Evolutionary conservation across 1,139 yeast species (phyloP).

Genomic region (Suhomyces taliae): DNA sequence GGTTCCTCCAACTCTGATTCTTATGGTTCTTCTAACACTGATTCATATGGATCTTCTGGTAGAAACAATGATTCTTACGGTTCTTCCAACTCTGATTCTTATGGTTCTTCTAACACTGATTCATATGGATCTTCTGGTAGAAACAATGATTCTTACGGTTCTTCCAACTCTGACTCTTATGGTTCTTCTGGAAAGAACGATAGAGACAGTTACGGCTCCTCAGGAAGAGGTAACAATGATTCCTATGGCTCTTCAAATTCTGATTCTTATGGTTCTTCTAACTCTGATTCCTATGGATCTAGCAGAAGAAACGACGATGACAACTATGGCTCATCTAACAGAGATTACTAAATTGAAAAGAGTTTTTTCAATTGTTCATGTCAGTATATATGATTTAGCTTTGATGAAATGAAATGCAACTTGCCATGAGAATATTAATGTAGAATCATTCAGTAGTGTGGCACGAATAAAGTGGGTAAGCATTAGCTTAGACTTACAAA

Average conservation of each 20-base stretch:
- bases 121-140: conserved; percentile 14
- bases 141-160: conserved; percentile 12
- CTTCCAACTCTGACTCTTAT: conserved; percentile 11
- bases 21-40: conserved; percentile 10
- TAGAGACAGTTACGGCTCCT: conserved; percentile 9
- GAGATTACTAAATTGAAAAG: conserved; percentile 2
- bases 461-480: too few species aligned
- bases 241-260: conserved; percentile 10
- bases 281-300: conserved; percentile 16
- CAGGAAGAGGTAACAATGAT: conserved; percentile 6
- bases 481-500: too few species aligned
- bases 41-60: conserved; percentile 15
- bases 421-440: too few species aligned
- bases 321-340: conserved; percentile 14
- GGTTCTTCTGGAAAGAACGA: conserved; percentile 7
- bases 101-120: conserved; percentile 17
- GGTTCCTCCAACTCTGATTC: conserved; percentile 12
- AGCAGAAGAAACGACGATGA: conserved; percentile 14
- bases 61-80: conserved; percentile 13
- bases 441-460: too few species aligned
- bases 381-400: not conserved
- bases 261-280: conserved; percentile 10
- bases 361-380: too few species aligned
- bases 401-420: not conserved
- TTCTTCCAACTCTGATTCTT: conserved; percentile 14